Conservation (phyloP, 768 basidiomycete species). For the Pleurotus ostreatus region DNA sequence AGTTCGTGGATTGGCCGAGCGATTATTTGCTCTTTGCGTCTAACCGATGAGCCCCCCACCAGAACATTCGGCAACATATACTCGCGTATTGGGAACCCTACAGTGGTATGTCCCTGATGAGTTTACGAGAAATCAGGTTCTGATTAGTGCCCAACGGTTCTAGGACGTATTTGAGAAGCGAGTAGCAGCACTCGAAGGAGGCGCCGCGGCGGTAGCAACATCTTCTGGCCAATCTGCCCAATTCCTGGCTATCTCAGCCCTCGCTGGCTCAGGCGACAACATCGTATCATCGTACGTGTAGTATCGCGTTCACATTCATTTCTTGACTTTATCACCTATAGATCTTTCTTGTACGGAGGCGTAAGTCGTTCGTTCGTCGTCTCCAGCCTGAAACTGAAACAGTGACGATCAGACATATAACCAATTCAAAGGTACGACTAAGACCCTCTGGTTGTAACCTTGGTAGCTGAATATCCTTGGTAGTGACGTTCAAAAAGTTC, state of each 20-base stretch:
- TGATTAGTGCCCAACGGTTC: not conserved
- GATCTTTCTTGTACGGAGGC: conserved; percentile 66
- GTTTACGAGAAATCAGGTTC: no score
- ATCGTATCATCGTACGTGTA: conserved; percentile 63
- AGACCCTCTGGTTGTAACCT: conserved; percentile 38
- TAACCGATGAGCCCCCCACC: not conserved
- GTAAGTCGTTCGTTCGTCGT: conserved; percentile 31
- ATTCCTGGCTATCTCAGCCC: conserved; percentile 61
- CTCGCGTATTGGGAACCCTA: conserved; percentile 67
- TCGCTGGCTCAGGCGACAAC: conserved; percentile 69
- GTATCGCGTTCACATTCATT: not conserved
- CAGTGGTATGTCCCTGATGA: conserved; percentile 38
- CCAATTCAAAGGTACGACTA: conserved; percentile 54
- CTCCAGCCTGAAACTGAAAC: not conserved
- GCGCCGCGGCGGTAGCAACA: conserved; percentile 69
- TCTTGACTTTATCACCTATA: conserved; percentile 14
- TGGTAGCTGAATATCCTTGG: conserved; percentile 30
- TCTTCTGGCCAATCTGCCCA: conserved; percentile 77
- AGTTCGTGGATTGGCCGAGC: conserved; percentile 22
- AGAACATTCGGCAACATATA: conserved; percentile 60
- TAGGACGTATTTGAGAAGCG: conserved; percentile 79
- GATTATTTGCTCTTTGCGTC: not conserved
- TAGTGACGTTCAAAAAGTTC: conserved; percentile 65
- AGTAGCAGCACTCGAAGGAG: conserved; percentile 78
- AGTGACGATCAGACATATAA: conserved; percentile 51